phyloP scores from a whole-genome alignment of 306 rosid species.

The Fragaria ananassa region DNA sequence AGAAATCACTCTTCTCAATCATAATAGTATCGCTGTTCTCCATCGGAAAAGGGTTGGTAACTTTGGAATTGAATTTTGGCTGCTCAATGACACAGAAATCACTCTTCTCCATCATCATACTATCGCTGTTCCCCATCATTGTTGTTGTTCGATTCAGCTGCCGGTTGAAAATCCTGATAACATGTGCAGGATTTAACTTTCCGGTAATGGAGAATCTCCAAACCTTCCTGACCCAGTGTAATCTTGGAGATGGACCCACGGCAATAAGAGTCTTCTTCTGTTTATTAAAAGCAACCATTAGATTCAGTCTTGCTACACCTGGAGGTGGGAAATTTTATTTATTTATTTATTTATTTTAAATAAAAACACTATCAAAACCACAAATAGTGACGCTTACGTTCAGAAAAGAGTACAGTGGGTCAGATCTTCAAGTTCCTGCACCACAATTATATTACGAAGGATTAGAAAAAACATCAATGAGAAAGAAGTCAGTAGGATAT shows the following conservation, averaged over 20 bases:
- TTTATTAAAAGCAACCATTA: background rate
- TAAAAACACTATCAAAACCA: background rate
- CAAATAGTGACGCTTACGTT: background rate
- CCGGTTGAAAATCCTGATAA: background rate
- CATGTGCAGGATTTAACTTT: background rate
- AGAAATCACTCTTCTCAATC: background rate
- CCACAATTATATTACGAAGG: background rate
- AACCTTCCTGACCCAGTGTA: background rate
- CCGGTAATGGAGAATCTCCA: background rate
- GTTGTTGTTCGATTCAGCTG: background rate
- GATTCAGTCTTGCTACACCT: background rate
- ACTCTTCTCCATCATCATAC: background rate
- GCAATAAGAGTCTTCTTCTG: background rate
- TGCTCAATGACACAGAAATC: background rate
- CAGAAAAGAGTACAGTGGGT: background rate
- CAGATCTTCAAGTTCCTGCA: background rate
- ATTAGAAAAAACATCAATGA: background rate
- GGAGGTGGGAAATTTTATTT: background rate
- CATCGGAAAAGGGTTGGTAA: too few species aligned
- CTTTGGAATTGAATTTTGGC: background rate
- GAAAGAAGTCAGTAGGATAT: background rate
- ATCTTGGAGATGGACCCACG: background rate
- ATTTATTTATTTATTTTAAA: too few species aligned
- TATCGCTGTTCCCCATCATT: too few species aligned
- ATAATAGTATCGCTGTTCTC: background rate